Conservation (phyloP, 2,329 filamentous ascomycete genomes). For the Microdochium trichocladiopsis region DNA sequence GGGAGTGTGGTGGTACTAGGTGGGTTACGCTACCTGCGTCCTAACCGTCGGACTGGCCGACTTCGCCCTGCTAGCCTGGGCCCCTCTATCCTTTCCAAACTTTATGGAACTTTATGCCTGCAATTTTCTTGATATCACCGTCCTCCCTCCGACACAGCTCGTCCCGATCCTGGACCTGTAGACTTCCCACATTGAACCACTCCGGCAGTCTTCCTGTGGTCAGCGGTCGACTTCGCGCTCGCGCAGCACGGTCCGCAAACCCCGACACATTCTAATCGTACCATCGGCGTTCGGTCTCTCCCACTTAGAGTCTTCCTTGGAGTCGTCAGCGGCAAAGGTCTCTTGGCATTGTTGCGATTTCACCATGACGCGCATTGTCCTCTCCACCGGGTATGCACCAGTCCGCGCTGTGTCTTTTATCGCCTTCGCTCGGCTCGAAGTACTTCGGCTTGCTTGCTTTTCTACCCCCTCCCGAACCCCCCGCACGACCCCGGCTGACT, state of each 20-base stretch:
- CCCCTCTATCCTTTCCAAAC: neutral
- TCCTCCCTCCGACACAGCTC: neutral
- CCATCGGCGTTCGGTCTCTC: too few relatives aligned
- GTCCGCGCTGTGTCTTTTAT: constrained; percentile 1
- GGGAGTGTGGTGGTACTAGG: too few relatives aligned
- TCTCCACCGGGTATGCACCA: constrained; percentile 71
- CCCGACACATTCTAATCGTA: too few relatives aligned
- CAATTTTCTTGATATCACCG: neutral
- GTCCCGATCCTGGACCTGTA: neutral
- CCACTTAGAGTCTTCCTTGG: too few relatives aligned
- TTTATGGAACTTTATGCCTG: neutral
- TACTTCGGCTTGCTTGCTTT: too few relatives aligned
- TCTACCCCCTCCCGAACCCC: too few relatives aligned
- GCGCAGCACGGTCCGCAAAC: too few relatives aligned
- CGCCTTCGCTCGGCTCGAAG: neutral
- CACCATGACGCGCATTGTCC: constrained; percentile 68
- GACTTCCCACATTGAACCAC: neutral
- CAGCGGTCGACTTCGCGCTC: neutral
- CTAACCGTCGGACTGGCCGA: neutral
- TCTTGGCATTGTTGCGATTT: neutral
- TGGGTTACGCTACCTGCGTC: too few relatives aligned
- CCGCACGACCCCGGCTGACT: constrained; percentile 9
- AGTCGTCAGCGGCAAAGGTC: too few relatives aligned
- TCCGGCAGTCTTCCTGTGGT: neutral
- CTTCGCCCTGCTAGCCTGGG: neutral